Evolutionary conservation across 345 rosid species (phyloP).

Genomic region (Ricinus communis): DNA sequence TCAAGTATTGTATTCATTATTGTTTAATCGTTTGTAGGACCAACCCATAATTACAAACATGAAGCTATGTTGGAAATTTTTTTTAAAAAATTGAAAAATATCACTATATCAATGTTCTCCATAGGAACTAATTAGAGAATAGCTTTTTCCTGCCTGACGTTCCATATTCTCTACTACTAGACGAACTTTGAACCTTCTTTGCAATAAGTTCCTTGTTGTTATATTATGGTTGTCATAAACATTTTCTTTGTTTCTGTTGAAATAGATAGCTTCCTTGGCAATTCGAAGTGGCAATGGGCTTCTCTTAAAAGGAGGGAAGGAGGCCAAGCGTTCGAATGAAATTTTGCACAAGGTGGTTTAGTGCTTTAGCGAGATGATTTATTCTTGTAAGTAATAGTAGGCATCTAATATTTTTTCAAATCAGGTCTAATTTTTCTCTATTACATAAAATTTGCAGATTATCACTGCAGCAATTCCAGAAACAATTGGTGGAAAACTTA

Average conservation of each 20-base stretch:
- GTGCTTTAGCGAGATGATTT: not conserved
- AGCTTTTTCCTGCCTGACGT: not conserved
- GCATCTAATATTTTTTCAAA: not conserved
- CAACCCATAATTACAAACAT: not conserved
- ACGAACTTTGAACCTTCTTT: not conserved
- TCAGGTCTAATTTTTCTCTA: constrained; percentile 15
- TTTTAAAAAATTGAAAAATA: not conserved
- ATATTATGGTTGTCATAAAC: constrained; percentile 7
- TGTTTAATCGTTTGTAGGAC: not conserved
- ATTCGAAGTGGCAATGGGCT: constrained; percentile 96
- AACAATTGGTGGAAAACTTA: constrained; percentile 67
- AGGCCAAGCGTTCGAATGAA: constrained; percentile 89
- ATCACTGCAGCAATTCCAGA: constrained; percentile 90
- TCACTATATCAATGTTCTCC: not conserved
- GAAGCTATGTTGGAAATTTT: not conserved
- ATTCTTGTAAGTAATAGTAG: not conserved
- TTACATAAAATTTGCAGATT: constrained; percentile 46
- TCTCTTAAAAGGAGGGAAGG: constrained; percentile 95
- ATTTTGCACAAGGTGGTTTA: constrained; percentile 94
- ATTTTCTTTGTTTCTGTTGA: constrained; percentile 13
- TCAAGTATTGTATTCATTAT: not conserved
- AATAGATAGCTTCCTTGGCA: constrained; percentile 93
- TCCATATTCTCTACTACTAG: not conserved
- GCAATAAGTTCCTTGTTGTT: not conserved
- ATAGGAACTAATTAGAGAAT: not conserved